Percentiles rank a stretch among this genome's conserved stretches.
Evolutionary conservation across 2,329 filamentous ascomycete genomes (phyloP).

Genomic region (Aureobasidium lini): DNA sequence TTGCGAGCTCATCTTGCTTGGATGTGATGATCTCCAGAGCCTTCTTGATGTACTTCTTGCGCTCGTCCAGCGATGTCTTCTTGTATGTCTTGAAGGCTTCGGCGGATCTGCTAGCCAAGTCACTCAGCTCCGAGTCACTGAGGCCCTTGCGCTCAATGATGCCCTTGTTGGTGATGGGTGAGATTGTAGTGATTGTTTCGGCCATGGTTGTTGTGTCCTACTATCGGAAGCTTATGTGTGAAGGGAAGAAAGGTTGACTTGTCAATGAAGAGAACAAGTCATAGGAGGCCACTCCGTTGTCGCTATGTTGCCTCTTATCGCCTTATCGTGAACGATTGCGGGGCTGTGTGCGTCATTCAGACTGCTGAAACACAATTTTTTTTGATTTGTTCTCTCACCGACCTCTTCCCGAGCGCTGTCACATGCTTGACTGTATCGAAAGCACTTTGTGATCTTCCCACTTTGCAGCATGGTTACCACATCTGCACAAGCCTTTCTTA

Average conservation of each 20-base stretch:
- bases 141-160: slow-evolving; percentile 73
- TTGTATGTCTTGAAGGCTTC: slow-evolving; percentile 71
- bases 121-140: slow-evolving; percentile 60
- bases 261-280: not conserved
- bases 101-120: slow-evolving; percentile 63
- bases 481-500: too few relatives aligned
- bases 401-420: too few relatives aligned
- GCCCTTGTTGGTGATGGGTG: slow-evolving; percentile 78
- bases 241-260: not conserved
- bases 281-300: not conserved
- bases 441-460: too few relatives aligned
- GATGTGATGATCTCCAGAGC: slow-evolving; percentile 64
- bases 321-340: not conserved
- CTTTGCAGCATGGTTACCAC: too few relatives aligned
- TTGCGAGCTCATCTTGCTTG: slow-evolving; percentile 70
- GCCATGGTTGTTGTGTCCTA: slow-evolving; percentile 32
- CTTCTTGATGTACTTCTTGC: slow-evolving; percentile 73
- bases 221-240: too few relatives aligned
- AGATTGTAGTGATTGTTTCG: slow-evolving; percentile 69
- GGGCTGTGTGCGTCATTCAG: not conserved
- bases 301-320: not conserved
- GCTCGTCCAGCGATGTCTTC: slow-evolving; percentile 64
- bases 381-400: not conserved
- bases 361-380: not conserved
- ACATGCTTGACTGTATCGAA: too few relatives aligned